Conservation (phyloP, 495 filamentous ascomycete genomes). For the Hypomontagnella submonticulosa region DNA sequence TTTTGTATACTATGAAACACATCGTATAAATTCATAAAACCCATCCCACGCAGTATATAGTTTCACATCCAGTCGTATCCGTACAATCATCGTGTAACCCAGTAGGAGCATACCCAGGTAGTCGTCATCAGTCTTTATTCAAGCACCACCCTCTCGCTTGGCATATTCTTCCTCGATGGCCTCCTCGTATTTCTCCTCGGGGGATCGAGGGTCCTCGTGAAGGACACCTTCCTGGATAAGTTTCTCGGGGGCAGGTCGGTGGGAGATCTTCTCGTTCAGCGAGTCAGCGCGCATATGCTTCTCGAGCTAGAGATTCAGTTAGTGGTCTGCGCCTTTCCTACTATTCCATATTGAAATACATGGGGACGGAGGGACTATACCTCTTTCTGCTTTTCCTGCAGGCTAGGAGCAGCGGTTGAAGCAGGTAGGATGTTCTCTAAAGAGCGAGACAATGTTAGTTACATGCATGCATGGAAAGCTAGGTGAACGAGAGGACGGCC, state of each 20-base stretch:
- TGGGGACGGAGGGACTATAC: slow-evolving; percentile 41
- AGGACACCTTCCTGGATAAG: slow-evolving; percentile 82
- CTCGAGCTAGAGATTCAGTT: slow-evolving; percentile 63
- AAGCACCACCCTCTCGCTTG: slow-evolving; percentile 62
- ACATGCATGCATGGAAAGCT: not conserved
- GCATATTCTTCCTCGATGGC: slow-evolving; percentile 63
- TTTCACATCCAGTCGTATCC: too few relatives aligned
- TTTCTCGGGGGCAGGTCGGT: slow-evolving; percentile 77
- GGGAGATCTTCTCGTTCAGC: slow-evolving; percentile 82
- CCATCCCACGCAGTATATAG: too few relatives aligned
- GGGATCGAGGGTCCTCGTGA: slow-evolving; percentile 67
- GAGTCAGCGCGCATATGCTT: slow-evolving; percentile 86
- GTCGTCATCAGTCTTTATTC: slow-evolving; percentile 13
- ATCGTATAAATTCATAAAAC: too few relatives aligned
- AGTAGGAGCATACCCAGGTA: not conserved
- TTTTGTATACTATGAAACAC: too few relatives aligned
- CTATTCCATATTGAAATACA: not conserved
- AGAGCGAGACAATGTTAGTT: slow-evolving; percentile 8
- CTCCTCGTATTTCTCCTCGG: slow-evolving; percentile 61
- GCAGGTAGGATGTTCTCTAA: slow-evolving; percentile 84
- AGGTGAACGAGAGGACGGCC: slow-evolving; percentile 6
- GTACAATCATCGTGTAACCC: slow-evolving; percentile 6
- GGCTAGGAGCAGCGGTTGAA: slow-evolving; percentile 75
- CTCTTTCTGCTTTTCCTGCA: slow-evolving; percentile 81
- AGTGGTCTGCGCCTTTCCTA: not conserved